A percentile compares a stretch with the other conserved stretches of the same genome.
phyloP scores from a whole-genome alignment of 345 rosid genomes.

The Gossypium turneri region DNA sequence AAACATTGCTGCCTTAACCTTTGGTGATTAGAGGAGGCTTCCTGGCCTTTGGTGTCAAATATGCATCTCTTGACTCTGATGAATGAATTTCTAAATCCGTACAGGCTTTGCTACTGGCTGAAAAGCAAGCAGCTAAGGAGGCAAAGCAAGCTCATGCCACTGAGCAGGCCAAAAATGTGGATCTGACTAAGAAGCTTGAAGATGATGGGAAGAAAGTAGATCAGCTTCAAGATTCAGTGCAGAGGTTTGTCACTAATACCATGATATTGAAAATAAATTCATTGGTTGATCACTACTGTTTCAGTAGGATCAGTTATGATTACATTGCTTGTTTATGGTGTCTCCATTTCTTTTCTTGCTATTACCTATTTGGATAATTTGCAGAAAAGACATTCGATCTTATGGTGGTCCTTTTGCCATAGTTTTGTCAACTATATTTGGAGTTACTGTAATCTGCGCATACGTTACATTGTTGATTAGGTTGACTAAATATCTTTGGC shows the following conservation, averaged over 20 bases:
- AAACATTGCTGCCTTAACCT: background rate
- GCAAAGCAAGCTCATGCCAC: constrained; percentile 45
- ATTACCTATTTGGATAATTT: constrained; percentile 5
- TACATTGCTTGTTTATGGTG: background rate
- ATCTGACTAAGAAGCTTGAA: constrained; percentile 61
- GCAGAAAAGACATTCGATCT: background rate
- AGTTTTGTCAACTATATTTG: background rate
- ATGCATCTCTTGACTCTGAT: constrained; percentile 5
- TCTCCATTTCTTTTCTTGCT: background rate
- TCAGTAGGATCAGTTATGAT: background rate
- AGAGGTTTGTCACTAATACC: constrained; percentile 57
- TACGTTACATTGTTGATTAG: background rate
- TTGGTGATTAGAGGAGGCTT: background rate
- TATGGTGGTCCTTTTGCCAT: background rate
- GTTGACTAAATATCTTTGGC: background rate
- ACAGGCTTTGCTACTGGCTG: constrained; percentile 56
- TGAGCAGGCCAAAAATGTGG: constrained; percentile 53
- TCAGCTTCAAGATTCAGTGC: constrained; percentile 70
- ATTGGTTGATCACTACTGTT: background rate
- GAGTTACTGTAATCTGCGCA: background rate
- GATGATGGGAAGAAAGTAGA: constrained; percentile 63
- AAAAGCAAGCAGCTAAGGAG: constrained; percentile 57
- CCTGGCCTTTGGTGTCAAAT: background rate
- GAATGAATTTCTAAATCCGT: constrained; percentile 16
- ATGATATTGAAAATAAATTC: background rate